phyloP scores from a whole-genome alignment of 208 protist species.

The Vickermania ingenoplastis region DNA sequence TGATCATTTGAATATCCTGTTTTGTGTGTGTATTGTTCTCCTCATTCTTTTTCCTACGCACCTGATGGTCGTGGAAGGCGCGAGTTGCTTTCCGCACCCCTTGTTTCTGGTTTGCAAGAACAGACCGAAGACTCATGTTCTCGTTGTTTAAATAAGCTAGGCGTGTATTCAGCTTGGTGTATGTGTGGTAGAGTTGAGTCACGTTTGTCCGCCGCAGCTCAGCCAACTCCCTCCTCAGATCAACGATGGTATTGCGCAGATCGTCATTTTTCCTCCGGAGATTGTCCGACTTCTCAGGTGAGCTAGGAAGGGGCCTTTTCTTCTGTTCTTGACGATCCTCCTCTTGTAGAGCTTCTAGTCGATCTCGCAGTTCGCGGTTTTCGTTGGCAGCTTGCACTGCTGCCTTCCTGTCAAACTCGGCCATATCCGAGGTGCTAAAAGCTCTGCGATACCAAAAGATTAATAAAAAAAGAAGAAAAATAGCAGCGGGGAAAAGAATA shows the following conservation, averaged over 20 bases:
- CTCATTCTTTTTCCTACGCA: conserved; percentile 50
- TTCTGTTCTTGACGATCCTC: conserved; percentile 20
- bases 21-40: conserved; percentile 42
- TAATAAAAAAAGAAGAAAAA: no score
- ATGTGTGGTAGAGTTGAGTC: conserved; percentile 62
- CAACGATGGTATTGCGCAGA: conserved; percentile 41
- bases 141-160: conserved; percentile 66
- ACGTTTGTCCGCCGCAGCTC: conserved; percentile 47
- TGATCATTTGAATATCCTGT: conserved; percentile 63
- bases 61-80: conserved; percentile 30
- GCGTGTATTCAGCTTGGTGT: conserved; percentile 40
- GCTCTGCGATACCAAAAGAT: background rate
- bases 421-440: conserved; percentile 6
- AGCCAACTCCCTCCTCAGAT: conserved; percentile 40
- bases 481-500: no score
- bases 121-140: conserved; percentile 57
- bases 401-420: conserved; percentile 13
- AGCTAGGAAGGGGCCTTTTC: conserved; percentile 4
- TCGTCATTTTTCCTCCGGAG: conserved; percentile 36
- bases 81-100: conserved; percentile 55
- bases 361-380: conserved; percentile 37
- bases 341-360: conserved; percentile 35
- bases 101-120: conserved; percentile 65
- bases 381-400: conserved; percentile 37
- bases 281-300: conserved; percentile 29